Percentiles rank a stretch among this genome's conserved stretches.
Conservation (phyloP, 179 eudicot species). For the Spergularia azorica region DNA sequence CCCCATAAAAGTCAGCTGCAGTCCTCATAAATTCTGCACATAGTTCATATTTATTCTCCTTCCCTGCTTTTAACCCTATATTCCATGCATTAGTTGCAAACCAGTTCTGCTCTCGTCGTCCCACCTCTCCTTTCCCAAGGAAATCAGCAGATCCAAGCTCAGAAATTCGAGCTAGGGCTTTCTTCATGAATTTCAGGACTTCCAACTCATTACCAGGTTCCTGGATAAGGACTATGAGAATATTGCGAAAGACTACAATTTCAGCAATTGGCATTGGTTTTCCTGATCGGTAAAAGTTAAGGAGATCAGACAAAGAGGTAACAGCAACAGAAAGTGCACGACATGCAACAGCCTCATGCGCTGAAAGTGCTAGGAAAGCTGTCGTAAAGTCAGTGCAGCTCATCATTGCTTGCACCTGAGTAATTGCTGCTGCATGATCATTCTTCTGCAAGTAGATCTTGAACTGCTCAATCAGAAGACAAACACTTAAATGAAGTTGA, state of each 20-base stretch:
- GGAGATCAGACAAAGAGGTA: constrained; percentile 68
- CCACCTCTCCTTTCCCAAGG: constrained; percentile 91
- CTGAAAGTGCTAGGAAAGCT: constrained; percentile 76
- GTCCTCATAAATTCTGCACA: constrained; percentile 70
- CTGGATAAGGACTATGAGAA: constrained; percentile 61
- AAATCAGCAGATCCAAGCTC: constrained; percentile 75
- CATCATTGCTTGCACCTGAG: constrained; percentile 81
- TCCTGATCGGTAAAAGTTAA: constrained; percentile 69
- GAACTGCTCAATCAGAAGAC: constrained; percentile 53
- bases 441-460: constrained; percentile 80
- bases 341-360: constrained; percentile 90
- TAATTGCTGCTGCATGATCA: constrained; percentile 61
- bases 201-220: constrained; percentile 63
- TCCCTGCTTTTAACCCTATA: constrained; percentile 59
- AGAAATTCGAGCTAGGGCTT: constrained; percentile 50
- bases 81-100: constrained; percentile 77
- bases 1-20: constrained; percentile 74
- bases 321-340: constrained; percentile 74
- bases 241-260: constrained; percentile 66
- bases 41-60: constrained; percentile 51
- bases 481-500: constrained; percentile 2
- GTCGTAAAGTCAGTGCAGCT: constrained; percentile 85
- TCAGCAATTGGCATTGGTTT: constrained; percentile 70
- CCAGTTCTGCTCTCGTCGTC: constrained; percentile 83
- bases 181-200: constrained; percentile 63